These are phyloP conservation scores for Pseudogymnoascus sp. DNA, from an alignment of 2,329 filamentous ascomycete genomes.

Conservation along the genomic window DNA sequence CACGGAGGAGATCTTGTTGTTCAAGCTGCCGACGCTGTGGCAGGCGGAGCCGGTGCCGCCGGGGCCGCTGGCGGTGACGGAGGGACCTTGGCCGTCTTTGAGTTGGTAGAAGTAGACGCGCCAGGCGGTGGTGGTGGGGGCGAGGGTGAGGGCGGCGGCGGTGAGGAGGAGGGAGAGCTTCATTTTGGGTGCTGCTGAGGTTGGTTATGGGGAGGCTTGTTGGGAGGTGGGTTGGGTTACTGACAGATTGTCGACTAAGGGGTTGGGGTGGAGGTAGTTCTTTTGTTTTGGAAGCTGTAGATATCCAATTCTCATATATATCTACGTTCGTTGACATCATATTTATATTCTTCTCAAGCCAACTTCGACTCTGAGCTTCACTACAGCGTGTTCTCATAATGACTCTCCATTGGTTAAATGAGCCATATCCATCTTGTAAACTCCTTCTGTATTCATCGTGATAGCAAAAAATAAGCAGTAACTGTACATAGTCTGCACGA, in stretches of 20 bases:
- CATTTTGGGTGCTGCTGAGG: background rate
- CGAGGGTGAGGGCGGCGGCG: background rate
- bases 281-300: background rate
- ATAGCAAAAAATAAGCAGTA: background rate
- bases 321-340: background rate
- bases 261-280: background rate
- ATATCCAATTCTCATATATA: background rate
- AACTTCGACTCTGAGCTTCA: background rate
- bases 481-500: background rate
- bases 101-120: constrained; percentile 8
- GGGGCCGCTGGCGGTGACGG: background rate
- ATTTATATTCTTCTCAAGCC: background rate
- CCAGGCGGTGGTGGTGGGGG: background rate
- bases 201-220: background rate
- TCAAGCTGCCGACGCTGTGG: background rate
- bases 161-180: background rate
- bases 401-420: background rate
- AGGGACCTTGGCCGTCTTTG: background rate
- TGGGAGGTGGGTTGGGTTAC: background rate
- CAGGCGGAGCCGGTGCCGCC: background rate
- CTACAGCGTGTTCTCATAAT: background rate
- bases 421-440: background rate
- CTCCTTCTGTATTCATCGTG: background rate
- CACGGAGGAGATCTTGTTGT: background rate
- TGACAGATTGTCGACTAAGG: background rate